Evolutionary conservation across 139 green algal species (phyloP).

Genomic region (Gonium pectorale): DNA sequence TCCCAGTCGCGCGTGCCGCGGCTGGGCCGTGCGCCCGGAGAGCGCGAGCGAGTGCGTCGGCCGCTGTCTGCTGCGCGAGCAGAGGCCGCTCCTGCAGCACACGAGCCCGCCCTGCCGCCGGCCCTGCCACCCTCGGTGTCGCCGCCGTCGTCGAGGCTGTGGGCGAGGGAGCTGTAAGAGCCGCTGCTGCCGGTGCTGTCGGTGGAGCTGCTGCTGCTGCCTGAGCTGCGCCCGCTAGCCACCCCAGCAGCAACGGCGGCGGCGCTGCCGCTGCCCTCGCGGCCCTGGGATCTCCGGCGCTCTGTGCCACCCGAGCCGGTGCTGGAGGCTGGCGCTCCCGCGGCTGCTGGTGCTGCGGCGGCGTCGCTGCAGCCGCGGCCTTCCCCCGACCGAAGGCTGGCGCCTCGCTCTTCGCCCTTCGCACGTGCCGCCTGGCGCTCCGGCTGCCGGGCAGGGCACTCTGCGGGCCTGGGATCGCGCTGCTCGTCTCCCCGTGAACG

Average conservation of each 20-base stretch:
- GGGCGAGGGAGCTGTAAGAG: background rate
- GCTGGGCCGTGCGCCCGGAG: too few relatives aligned
- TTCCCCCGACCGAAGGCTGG: background rate
- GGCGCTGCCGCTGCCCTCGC: background rate
- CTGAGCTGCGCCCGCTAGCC: too few relatives aligned
- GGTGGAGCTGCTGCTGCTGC: background rate
- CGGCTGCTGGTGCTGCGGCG: too few relatives aligned
- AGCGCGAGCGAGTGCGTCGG: too few relatives aligned
- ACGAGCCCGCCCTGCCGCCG: too few relatives aligned
- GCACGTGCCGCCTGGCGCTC: background rate
- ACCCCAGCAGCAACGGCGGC: background rate
- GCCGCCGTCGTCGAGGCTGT: too few relatives aligned
- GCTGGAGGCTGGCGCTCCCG: background rate
- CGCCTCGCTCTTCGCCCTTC: too few relatives aligned
- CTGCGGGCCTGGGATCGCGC: background rate
- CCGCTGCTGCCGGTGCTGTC: background rate
- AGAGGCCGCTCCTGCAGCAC: too few relatives aligned
- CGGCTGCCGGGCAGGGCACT: background rate
- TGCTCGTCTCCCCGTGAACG: background rate
- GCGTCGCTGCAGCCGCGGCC: background rate
- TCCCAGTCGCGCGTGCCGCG: too few relatives aligned
- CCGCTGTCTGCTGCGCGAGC: too few relatives aligned
- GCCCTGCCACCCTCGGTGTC: background rate
- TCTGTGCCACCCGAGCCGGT: background rate
- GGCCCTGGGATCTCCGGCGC: too few relatives aligned